phyloP scores from a whole-genome alignment of 2,329 filamentous ascomycete genomes.

The Ceratocystiopsis minuta region DNA sequence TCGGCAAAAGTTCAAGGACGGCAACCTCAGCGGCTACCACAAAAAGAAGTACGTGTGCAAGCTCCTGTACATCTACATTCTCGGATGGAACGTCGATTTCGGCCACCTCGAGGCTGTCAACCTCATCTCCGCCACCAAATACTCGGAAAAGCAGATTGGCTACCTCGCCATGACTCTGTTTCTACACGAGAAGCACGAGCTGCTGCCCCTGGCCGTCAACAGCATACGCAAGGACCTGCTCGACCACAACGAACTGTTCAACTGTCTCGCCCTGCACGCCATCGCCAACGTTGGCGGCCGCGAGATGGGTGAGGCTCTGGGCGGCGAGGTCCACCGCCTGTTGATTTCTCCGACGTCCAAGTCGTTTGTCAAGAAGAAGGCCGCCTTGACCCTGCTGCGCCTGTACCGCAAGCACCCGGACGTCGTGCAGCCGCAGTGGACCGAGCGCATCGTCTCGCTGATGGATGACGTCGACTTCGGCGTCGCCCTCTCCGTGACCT shows the following conservation, averaged over 20 bases:
- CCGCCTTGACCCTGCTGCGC: conserved; percentile 77
- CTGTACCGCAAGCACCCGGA: conserved; percentile 87
- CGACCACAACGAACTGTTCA: conserved; percentile 93
- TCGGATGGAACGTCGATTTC: conserved; percentile 98
- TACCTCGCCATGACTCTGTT: conserved; percentile 96
- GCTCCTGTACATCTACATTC: conserved; percentile 95
- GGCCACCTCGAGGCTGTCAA: conserved; percentile 97
- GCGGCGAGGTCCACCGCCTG: conserved; percentile 77
- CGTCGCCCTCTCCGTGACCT: conserved; percentile 87
- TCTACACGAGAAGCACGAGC: conserved; percentile 89
- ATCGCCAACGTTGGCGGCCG: conserved; percentile 94
- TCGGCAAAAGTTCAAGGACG: conserved; percentile 95
- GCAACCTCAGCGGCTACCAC: conserved; percentile 85
- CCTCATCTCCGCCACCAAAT: conserved; percentile 88
- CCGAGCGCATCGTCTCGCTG: conserved; percentile 91
- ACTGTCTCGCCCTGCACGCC: conserved; percentile 87
- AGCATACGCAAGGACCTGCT: conserved; percentile 92
- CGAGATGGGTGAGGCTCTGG: conserved; percentile 92
- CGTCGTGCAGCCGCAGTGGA: conserved; percentile 93
- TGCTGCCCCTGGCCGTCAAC: conserved; percentile 91
- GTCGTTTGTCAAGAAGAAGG: conserved; percentile 98
- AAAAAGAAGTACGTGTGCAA: conserved; percentile 99
- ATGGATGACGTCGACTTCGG: conserved; percentile 95
- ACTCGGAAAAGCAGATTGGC: conserved; percentile 98
- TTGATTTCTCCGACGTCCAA: conserved; percentile 87